Percentiles rank a stretch among this genome's conserved stretches.
Evolutionary conservation across 208 protist genomes (phyloP).

Genomic region (Trypanosoma avium): DNA sequence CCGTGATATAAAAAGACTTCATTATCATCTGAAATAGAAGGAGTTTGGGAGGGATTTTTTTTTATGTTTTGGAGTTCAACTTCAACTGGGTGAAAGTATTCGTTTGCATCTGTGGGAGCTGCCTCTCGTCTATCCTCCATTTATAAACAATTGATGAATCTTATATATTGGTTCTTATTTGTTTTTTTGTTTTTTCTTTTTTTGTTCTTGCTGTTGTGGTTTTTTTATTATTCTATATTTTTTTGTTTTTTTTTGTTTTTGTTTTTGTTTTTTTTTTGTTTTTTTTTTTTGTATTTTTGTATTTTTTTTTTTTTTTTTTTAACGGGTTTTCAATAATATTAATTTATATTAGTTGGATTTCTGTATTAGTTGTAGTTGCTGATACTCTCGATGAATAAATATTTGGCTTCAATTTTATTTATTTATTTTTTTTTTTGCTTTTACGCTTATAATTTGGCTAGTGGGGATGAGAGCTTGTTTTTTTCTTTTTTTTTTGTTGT

Average conservation of each 20-base stretch:
- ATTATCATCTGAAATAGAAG: not conserved
- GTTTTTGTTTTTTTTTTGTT: not conserved
- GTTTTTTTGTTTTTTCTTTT: not conserved
- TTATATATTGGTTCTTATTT: not conserved
- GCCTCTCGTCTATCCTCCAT: not conserved
- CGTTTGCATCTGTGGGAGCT: not conserved
- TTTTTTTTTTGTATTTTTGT: not conserved
- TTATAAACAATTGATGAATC: not conserved
- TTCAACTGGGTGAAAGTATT: not conserved
- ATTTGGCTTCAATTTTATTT: too few species aligned
- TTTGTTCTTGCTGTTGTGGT: not conserved
- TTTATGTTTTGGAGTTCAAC: not conserved
- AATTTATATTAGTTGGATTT: too few species aligned
- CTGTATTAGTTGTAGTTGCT: too few species aligned
- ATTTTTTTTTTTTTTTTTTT: not conserved
- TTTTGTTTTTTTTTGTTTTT: constrained; percentile 9
- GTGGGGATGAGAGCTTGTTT: too few species aligned
- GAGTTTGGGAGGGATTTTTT: not conserved
- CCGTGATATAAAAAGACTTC: not conserved
- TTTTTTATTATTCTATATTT: not conserved
- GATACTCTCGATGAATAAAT: too few species aligned
- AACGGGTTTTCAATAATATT: not conserved
- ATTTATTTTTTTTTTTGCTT: too few species aligned
- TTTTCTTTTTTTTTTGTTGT: too few species aligned
- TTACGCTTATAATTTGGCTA: too few species aligned